A percentile compares a stretch with the other conserved stretches of the same genome.
Evolutionary conservation across 225 moss, liverwort and hornwort species (phyloP).

Genomic region (Pseudisothecium myosuroides): DNA sequence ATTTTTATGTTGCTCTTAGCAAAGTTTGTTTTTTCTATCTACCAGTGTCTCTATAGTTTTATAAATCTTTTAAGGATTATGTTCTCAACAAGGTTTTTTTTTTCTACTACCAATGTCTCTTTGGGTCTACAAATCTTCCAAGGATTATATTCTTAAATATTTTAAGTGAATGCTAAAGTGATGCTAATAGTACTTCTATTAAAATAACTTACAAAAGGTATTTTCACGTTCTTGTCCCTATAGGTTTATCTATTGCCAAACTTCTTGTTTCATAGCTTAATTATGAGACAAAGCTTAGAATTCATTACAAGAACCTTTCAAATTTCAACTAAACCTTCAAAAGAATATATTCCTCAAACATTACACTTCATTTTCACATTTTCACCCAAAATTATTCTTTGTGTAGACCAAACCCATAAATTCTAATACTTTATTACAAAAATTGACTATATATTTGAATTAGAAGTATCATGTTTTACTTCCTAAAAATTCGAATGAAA

Average conservation of each 20-base stretch:
- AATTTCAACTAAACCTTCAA: background rate
- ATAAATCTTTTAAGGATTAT: background rate
- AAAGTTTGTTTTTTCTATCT: background rate
- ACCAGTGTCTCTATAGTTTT: no score
- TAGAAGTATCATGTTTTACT: no score
- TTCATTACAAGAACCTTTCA: background rate
- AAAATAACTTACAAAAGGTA: background rate
- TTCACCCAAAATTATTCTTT: background rate
- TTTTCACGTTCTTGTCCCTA: background rate
- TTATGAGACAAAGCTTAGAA: background rate
- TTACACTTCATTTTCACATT: background rate
- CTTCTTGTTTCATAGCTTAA: background rate
- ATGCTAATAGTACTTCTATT: background rate
- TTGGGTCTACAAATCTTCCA: background rate
- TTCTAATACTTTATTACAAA: background rate
- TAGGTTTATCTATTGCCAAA: background rate
- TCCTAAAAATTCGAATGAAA: no score
- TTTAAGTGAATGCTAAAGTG: background rate
- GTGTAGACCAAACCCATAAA: rapidly evolving
- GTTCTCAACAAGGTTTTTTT: background rate
- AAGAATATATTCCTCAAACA: background rate
- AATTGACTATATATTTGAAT: background rate
- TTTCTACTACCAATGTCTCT: no score
- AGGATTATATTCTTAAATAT: background rate
- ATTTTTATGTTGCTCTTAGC: background rate